phyloP scores from a whole-genome alignment of 2,329 filamentous ascomycete species.

The Orbilia javanica region DNA sequence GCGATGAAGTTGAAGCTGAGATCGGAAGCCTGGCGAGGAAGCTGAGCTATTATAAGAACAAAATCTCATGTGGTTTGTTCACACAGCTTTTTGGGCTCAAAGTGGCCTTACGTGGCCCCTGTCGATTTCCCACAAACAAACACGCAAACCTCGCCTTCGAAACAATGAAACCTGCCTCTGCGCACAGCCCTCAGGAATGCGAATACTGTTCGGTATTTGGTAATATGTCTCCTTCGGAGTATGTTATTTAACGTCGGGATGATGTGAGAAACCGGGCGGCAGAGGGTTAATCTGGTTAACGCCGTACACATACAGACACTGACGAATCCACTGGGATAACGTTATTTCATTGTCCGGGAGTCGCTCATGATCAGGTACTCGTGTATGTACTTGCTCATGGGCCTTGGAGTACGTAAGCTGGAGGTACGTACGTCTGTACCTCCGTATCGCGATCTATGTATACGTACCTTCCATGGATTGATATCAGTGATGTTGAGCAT shows the following conservation, averaged over 20 bases:
- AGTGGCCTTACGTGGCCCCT: slow-evolving; percentile 50
- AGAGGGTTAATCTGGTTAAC: neutral
- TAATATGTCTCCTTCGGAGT: slow-evolving; percentile 22
- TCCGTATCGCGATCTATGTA: neutral
- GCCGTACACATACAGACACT: neutral
- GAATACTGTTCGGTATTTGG: neutral
- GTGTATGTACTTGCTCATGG: neutral
- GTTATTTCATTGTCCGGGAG: neutral
- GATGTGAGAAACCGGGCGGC: neutral
- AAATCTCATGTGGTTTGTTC: slow-evolving; percentile 38
- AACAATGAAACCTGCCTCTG: slow-evolving; percentile 11
- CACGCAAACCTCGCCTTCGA: slow-evolving; percentile 14
- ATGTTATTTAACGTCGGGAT: neutral
- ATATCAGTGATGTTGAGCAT: neutral
- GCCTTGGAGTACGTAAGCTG: neutral
- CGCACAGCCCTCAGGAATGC: slow-evolving; percentile 44
- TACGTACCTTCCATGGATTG: neutral
- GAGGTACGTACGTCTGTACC: neutral
- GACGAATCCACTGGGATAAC: neutral
- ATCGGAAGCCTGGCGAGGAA: neutral
- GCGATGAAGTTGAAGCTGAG: slow-evolving; percentile 16
- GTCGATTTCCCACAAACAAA: slow-evolving; percentile 24
- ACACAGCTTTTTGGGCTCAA: slow-evolving; percentile 1
- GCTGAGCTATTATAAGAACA: slow-evolving; percentile 43
- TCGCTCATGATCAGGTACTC: neutral